Conservation (phyloP, 2,329 filamentous ascomycete species). For the Fusarium chlamydosporum region DNA sequence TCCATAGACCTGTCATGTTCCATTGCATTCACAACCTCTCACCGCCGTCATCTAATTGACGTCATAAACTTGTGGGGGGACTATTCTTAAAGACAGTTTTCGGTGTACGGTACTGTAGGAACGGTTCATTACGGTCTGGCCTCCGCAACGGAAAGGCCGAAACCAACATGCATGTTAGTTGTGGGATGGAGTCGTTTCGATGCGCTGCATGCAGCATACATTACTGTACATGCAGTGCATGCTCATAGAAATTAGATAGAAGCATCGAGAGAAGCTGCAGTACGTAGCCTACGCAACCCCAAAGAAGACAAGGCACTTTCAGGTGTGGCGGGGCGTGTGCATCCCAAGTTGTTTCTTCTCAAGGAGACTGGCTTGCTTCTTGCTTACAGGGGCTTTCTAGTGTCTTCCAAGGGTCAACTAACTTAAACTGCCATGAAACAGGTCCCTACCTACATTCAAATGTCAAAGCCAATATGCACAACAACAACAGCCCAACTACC, state of each 20-base stretch:
- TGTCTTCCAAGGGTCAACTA: not conserved
- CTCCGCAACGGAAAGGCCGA: slow-evolving; percentile 8
- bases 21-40: slow-evolving; percentile 7
- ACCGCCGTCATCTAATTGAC: slow-evolving; percentile 28
- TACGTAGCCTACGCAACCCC: slow-evolving; percentile 1
- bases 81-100: not conserved
- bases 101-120: slow-evolving; percentile 1
- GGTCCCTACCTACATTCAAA: slow-evolving; percentile 2
- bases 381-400: not conserved
- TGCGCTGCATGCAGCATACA: not conserved
- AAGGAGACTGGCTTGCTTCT: not conserved
- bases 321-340: slow-evolving; percentile 34
- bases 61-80: slow-evolving; percentile 11
- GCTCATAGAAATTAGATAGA: slow-evolving; percentile 8
- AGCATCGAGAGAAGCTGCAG: slow-evolving; percentile 11
- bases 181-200: not conserved
- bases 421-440: slow-evolving; percentile 11
- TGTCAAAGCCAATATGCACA: not conserved
- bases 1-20: not conserved
- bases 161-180: slow-evolving; percentile 18
- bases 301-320: slow-evolving; percentile 2
- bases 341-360: slow-evolving; percentile 2
- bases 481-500: slow-evolving; percentile 3
- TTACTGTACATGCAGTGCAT: not conserved
- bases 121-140: not conserved